Percentiles rank a stretch among this genome's conserved stretches.
phyloP scores from a whole-genome alignment of 2,329 filamentous ascomycete genomes.

The Cordyceps tenuipes region DNA sequence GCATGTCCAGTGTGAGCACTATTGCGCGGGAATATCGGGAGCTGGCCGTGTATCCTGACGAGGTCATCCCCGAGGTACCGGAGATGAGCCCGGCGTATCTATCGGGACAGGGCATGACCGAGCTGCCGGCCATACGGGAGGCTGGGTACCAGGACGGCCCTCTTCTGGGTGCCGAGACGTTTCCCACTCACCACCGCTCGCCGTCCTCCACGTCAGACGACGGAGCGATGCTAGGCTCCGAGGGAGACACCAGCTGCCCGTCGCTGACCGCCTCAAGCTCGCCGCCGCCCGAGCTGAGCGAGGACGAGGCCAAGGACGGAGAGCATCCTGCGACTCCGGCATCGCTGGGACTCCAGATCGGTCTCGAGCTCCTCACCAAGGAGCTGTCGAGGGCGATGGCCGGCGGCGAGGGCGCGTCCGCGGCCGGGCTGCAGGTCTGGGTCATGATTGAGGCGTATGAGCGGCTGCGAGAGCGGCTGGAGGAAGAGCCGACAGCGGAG shows the following conservation, averaged over 20 bases:
- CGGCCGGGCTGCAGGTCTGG: constrained; percentile 43
- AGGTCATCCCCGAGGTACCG: not conserved
- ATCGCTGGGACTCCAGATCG: constrained; percentile 38
- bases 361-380: constrained; percentile 40
- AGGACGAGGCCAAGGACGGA: not conserved
- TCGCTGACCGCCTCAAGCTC: constrained; percentile 3
- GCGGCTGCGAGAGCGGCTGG: constrained; percentile 39
- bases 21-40: constrained; percentile 45
- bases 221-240: constrained; percentile 37
- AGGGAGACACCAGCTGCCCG: constrained; percentile 31
- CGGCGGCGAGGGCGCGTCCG: constrained; percentile 21
- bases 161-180: not conserved
- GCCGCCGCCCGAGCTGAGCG: not conserved
- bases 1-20: constrained; percentile 36
- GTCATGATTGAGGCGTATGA: constrained; percentile 54
- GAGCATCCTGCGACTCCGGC: not conserved
- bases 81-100: not conserved
- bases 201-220: constrained; percentile 34
- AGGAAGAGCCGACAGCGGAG: constrained; percentile 27
- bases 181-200: not conserved
- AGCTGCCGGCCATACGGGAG: constrained; percentile 15
- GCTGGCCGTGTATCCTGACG: constrained; percentile 30
- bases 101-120: not conserved
- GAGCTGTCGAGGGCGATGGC: constrained; percentile 38
- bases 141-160: not conserved